Base-by-base conservation (phyloP, 2,329 filamentous ascomycete genomes). In the Curvularia verruculosa region DNA sequence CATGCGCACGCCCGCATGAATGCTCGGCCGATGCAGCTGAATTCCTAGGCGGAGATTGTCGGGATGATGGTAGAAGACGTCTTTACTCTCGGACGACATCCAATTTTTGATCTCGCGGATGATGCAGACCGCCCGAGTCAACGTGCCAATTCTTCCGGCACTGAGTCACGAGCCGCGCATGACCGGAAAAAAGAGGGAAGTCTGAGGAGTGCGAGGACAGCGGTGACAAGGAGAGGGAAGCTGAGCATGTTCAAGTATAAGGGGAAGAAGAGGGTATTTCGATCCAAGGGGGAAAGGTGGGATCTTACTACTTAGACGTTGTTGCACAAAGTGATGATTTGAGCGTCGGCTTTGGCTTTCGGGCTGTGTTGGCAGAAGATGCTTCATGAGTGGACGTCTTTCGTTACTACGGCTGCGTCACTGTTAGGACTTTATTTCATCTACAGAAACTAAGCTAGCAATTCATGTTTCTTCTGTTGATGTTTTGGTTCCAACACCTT, bases 111-210 rank as follows among this genome's bases (percentile, higher is more conserved):
- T 3, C n/a, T 21, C n/a, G 18, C 18, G 12, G 26, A 96, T 82
- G 0, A n/a, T 13, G 12, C 15, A 15, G 40, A 41, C 10, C 18
- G 39, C 5, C 21, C 13, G 39, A 7, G 21, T 10, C 12, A 23
- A 3, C 21, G 19, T 5, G 19, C 15, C 10, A 13, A 10, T 13
- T 12, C 24, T n/a, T 15, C 39, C 9, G 21, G 21, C 39, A 40
- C 5, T 19, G 19, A 13, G 19, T 5, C 3, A 23, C 19, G 23
- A 12, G 39, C 12, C 2, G 19, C 10, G 4, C 21, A 92, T 92
- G 28, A 96, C 85, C 54, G 96, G 88, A 72, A 96, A 94, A 19
- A 90, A 90, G 63, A 96, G 13, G 31, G 21, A 10, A 29, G 28
- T 29, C 2, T 29, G 28, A 29, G 10, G 7, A 29, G 28, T 29